These are phyloP conservation scores for Blastobotrys muscicola DNA, from an alignment of 805 yeast species.

Conservation along the genomic window DNA sequence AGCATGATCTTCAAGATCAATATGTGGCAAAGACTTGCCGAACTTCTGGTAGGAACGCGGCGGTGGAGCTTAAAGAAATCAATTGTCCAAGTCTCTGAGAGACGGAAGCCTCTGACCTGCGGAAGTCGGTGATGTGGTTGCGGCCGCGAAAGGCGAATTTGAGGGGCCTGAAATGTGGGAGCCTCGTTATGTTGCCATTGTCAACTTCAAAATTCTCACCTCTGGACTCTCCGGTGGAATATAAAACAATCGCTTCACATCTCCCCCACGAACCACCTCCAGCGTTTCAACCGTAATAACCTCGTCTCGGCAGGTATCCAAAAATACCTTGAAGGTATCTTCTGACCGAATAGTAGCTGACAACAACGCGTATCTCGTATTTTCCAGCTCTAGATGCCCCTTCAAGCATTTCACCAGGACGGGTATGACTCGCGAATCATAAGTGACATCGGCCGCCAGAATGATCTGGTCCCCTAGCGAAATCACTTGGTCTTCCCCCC, in stretches of 20 bases:
- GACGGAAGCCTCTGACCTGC: too few relatives aligned
- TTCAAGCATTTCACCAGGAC: slow-evolving; percentile 41
- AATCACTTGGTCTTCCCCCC: slow-evolving; percentile 21
- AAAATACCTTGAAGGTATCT: slow-evolving; percentile 40
- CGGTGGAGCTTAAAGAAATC: too few relatives aligned
- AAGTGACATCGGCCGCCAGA: slow-evolving; percentile 83
- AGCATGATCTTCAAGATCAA: too few relatives aligned
- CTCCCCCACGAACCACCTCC: slow-evolving; percentile 9
- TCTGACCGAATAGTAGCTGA: slow-evolving; percentile 72
- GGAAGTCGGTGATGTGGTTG: too few relatives aligned
- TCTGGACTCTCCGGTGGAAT: slow-evolving; percentile 15
- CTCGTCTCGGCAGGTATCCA: slow-evolving; percentile 22
- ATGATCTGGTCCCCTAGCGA: slow-evolving; percentile 36
- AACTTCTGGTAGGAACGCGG: too few relatives aligned
- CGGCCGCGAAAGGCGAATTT: too few relatives aligned
- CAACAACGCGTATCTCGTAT: slow-evolving; percentile 30
- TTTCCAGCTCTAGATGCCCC: slow-evolving; percentile 14
- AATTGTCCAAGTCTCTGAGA: too few relatives aligned
- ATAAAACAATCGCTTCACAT: slow-evolving; percentile 7
- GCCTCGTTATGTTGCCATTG: too few relatives aligned
- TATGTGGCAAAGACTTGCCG: too few relatives aligned
- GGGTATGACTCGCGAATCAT: slow-evolving; percentile 55
- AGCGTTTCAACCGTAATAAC: slow-evolving; percentile 13
- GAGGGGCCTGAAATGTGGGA: too few relatives aligned
- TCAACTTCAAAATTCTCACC: slow-evolving; percentile 10